Conservation (phyloP, 495 filamentous ascomycete genomes). For the Cenococcum geophilum region DNA sequence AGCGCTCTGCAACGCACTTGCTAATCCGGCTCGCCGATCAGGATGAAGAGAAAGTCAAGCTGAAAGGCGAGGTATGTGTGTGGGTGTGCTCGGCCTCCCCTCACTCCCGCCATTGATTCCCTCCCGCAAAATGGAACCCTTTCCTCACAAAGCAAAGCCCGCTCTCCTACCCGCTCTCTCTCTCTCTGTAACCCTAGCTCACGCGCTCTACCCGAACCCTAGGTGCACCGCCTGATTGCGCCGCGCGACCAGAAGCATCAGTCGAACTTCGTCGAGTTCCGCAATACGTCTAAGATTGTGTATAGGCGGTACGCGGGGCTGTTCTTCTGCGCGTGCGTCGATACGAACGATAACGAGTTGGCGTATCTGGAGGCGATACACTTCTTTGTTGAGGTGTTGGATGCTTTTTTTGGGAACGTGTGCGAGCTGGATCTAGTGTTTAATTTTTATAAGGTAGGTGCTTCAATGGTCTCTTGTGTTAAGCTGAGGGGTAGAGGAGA, state of each 20-base stretch:
- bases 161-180: too few species aligned
- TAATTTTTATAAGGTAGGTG: slow-evolving; percentile 81
- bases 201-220: too few species aligned
- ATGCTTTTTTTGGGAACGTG: slow-evolving; percentile 97
- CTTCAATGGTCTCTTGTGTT: neutral
- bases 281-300: slow-evolving; percentile 78
- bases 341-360: slow-evolving; percentile 97
- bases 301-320: slow-evolving; percentile 95
- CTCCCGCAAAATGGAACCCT: too few species aligned
- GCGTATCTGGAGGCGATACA: slow-evolving; percentile 97
- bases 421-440: slow-evolving; percentile 99
- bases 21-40: slow-evolving; percentile 23
- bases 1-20: too few species aligned
- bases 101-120: neutral
- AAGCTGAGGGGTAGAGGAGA: neutral
- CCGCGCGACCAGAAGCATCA: slow-evolving; percentile 99
- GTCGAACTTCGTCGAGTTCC: slow-evolving; percentile 96
- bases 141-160: too few species aligned
- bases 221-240: slow-evolving; percentile 95
- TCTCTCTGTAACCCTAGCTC: too few species aligned
- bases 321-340: slow-evolving; percentile 98
- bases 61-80: slow-evolving; percentile 54
- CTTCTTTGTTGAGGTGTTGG: slow-evolving; percentile 98
- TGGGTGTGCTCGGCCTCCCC: neutral
- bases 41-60: slow-evolving; percentile 93